Base-by-base conservation (phyloP, 306 rosid species). In the Rosa chinensis region DNA sequence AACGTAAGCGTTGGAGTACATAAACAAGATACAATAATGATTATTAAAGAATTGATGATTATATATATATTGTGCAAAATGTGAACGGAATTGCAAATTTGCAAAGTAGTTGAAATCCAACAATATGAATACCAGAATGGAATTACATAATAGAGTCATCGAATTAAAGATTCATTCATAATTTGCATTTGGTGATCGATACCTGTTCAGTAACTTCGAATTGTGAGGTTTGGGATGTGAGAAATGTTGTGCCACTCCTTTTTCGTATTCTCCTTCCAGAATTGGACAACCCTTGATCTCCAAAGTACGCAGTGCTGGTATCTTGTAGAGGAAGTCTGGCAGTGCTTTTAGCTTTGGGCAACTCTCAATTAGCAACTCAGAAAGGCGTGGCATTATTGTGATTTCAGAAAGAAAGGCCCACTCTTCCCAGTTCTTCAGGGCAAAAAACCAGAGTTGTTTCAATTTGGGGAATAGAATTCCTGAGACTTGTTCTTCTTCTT, bases 341-440 rank as follows among this genome's bases (percentile, higher is more conserved):
- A 63, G 69, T 28, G n/a, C 69, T 63, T 28, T 28, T 5, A 63
- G 43, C 43, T 32, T 2, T 5, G 20, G 43, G 69, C 69, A 63
- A 0, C 0, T 0, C 1, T 0, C 1, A 11, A 63, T 3, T 1
- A 0, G 0, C 69, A 32, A 63, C 0, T 0, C 1, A 63, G 1
- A 13, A 63, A 63, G 69, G n/a, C 43, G n/a, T 12, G 69, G n/a
- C 69, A 63, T 63, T 12, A 63, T 5, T 63, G n/a, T 13, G 16
- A 63, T 23, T 28, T 32, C 35, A 32, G 35, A 32, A 32, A 32
- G 35, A 32, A 32, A 32, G 35, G 35, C 35, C 79, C 79, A 62
- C 56, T 40, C 52, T 76, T 58, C 12, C 78, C 70, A 59, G 2
- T n/a, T 3, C 5, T 0, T 0, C 9, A n/a, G n/a, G n/a, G n/a